phyloP scores from a whole-genome alignment of 2,329 filamentous ascomycete species.

The Sordariomycetes sp. region DNA sequence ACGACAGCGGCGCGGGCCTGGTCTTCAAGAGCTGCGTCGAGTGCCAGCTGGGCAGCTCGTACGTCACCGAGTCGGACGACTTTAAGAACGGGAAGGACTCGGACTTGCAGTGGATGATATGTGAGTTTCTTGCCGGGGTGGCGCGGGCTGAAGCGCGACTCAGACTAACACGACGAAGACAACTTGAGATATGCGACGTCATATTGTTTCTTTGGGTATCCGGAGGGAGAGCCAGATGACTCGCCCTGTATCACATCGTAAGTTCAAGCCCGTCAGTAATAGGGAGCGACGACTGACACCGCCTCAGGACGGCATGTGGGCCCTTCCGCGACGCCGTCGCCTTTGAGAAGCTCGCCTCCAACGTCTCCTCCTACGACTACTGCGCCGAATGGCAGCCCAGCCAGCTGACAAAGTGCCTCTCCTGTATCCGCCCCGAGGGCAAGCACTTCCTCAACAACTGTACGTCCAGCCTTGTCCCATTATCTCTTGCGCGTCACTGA shows the following conservation, averaged over 20 bases:
- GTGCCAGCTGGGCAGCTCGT: slow-evolving; percentile 41
- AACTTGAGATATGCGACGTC: slow-evolving; percentile 46
- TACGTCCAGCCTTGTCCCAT: slow-evolving; percentile 16
- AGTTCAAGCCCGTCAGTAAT: neutral
- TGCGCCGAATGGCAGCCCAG: slow-evolving; percentile 36
- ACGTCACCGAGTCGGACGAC: slow-evolving; percentile 15
- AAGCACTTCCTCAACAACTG: slow-evolving; percentile 42
- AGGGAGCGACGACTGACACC: slow-evolving; percentile 13
- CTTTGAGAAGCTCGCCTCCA: slow-evolving; percentile 36
- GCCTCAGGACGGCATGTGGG: slow-evolving; percentile 38
- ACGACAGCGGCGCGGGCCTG: slow-evolving; percentile 28
- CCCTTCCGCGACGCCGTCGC: slow-evolving; percentile 33
- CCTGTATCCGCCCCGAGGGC: slow-evolving; percentile 30
- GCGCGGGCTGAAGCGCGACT: neutral
- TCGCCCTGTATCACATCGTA: slow-evolving; percentile 44
- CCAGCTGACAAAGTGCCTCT: slow-evolving; percentile 30
- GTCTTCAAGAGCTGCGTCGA: slow-evolving; percentile 40
- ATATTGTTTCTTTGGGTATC: slow-evolving; percentile 42
- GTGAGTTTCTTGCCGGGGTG: slow-evolving; percentile 24
- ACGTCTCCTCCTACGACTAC: slow-evolving; percentile 37
- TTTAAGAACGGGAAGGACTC: slow-evolving; percentile 22
- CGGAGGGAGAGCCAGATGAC: slow-evolving; percentile 23
- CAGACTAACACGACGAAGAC: slow-evolving; percentile 24
- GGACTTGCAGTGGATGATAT: slow-evolving; percentile 43
- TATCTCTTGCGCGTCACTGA: neutral